Evolutionary conservation across 805 yeast genomes (phyloP).

Genomic region (Tetrapisispora pingtungensis): DNA sequence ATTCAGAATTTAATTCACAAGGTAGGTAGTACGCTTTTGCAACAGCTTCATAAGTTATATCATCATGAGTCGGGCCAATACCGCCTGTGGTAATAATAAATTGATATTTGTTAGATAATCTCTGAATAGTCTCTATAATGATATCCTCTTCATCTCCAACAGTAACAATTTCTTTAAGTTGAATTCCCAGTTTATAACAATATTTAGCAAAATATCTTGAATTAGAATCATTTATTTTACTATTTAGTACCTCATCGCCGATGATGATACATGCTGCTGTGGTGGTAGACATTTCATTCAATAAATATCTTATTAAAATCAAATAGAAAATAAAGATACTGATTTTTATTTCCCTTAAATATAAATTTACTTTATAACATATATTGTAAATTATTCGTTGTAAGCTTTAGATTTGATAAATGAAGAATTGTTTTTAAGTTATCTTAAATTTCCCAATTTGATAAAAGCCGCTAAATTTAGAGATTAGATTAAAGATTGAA

Average conservation of each 20-base stretch:
- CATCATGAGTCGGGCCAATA: slow-evolving; percentile 88
- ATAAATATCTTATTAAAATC: too few species aligned
- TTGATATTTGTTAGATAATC: slow-evolving; percentile 43
- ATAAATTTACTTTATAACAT: too few species aligned
- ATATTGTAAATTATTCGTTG: too few species aligned
- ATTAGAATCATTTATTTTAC: slow-evolving; percentile 74
- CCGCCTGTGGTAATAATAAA: slow-evolving; percentile 55
- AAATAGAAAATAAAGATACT: too few species aligned
- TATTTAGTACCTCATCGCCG: slow-evolving; percentile 84
- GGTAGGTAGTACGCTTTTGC: slow-evolving; percentile 52
- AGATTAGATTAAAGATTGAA: too few species aligned
- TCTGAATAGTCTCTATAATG: slow-evolving; percentile 42
- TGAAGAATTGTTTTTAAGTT: too few species aligned
- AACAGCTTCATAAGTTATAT: slow-evolving; percentile 70
- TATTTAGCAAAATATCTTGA: slow-evolving; percentile 59
- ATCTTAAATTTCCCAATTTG: too few species aligned
- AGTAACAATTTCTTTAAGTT: slow-evolving; percentile 54
- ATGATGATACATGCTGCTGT: slow-evolving; percentile 38
- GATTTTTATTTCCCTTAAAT: too few species aligned
- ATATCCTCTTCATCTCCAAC: slow-evolving; percentile 70
- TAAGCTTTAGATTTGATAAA: too few species aligned
- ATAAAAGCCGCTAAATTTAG: too few species aligned
- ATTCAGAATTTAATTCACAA: slow-evolving; percentile 42
- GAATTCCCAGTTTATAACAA: slow-evolving; percentile 60
- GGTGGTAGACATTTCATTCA: slow-evolving; percentile 19